phyloP scores from a whole-genome alignment of 805 yeast species.

The Pichia cabralensis region DNA sequence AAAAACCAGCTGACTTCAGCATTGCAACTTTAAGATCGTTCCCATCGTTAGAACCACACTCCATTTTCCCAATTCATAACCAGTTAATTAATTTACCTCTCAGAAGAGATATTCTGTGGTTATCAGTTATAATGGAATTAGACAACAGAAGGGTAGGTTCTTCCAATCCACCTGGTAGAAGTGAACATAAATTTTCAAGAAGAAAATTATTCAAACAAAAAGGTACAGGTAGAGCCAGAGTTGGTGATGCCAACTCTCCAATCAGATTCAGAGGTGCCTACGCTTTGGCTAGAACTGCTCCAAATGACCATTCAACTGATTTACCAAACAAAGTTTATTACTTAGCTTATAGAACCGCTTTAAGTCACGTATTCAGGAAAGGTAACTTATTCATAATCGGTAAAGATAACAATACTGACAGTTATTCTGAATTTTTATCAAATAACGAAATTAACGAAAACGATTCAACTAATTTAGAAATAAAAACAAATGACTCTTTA shows the following conservation, averaged over 20 bases:
- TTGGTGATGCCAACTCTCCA: constrained; percentile 94
- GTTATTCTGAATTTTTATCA: constrained; percentile 4
- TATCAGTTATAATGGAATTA: constrained; percentile 86
- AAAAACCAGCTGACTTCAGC: constrained; percentile 57
- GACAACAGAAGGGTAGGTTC: constrained; percentile 86
- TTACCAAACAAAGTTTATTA: constrained; percentile 67
- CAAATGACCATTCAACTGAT: constrained; percentile 76
- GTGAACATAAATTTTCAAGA: constrained; percentile 78
- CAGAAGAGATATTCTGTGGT: constrained; percentile 90
- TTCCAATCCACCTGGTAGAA: constrained; percentile 76
- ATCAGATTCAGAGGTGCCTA: constrained; percentile 81
- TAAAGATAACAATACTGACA: constrained; percentile 19
- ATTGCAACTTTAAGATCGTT: constrained; percentile 71
- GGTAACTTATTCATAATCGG: constrained; percentile 72
- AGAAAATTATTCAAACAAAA: constrained; percentile 80
- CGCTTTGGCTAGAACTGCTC: constrained; percentile 85
- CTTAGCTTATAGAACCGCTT: constrained; percentile 69
- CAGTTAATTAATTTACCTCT: constrained; percentile 62
- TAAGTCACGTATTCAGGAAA: constrained; percentile 67
- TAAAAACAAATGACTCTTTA: constrained; percentile 22
- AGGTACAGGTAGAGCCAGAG: constrained; percentile 92
- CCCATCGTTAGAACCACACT: constrained; percentile 83
- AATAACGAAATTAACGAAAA: constrained; percentile 11
- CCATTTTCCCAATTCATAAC: constrained; percentile 67
- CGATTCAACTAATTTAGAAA: constrained; percentile 22